Evolutionary conservation across 176 grass and related monocot genomes (phyloP), one percentile per base, ranked within the genome.

Genomic region (Areca catechu): DNA sequence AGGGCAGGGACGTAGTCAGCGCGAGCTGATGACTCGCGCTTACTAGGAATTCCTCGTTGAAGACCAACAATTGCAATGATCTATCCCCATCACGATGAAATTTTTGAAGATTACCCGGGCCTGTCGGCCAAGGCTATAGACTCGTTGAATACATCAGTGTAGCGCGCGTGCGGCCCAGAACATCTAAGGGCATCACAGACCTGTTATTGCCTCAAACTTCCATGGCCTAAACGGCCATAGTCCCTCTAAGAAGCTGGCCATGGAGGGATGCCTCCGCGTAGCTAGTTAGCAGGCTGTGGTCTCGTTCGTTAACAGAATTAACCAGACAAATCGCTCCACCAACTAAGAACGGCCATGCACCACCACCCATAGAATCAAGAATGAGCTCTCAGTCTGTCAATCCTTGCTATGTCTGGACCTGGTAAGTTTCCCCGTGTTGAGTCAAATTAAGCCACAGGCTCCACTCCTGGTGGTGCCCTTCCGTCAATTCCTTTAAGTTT

Each of bases 211-310:
- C 72, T 75, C 73, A 76, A 76, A 76, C 73, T 76, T 76, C 53
- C 53, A 15, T 60, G 62, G 63, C 73, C 53, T 76, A 67, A 67
- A 60, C 27, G 73, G 27, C 62, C 73, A 67, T 67, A 76, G 62
- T 76, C 62, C 73, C 73, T 76, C 73, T 76, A 76, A 76, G 73
- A 76, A 76, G 73, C 53, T 76, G 49, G 48, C 21, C 22, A 16
- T 14, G 30, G 30, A 69, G 54, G 66, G 66, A 69, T 69, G 66
- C 66, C 74, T 90, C 78, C 50, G 67, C 82, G 75, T 82, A 82
- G 88, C 82, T 89, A 89, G 76, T 89, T 89, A 89, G 72, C 48
- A 89, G 59, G 80, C 71, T 80, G 59, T 83, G 80, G 78, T 82
- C 79, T 76, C 79, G 72, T 82, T 82, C 60, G 72, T 82, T 82